Percentiles rank a stretch among this genome's conserved stretches.
Evolutionary conservation across 441 rosid species (phyloP).

Genomic region (Erodium moschatum): DNA sequence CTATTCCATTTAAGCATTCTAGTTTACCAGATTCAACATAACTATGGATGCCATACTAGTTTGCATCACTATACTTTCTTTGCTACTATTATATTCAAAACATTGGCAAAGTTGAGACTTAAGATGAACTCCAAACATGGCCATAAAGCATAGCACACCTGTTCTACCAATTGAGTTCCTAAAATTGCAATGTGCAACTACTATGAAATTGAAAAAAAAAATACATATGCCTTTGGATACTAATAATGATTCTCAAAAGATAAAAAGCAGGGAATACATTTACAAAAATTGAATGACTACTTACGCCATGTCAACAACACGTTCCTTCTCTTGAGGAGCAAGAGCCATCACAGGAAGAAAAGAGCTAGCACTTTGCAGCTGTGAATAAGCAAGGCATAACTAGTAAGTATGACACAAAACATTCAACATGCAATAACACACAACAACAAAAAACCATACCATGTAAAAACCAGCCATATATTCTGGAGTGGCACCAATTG

Average conservation of each 20-base stretch:
- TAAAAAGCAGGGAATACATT: slow-evolving; percentile 4
- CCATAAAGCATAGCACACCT: no score
- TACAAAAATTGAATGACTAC: slow-evolving; percentile 21
- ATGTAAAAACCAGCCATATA: slow-evolving; percentile 86
- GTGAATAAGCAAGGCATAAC: slow-evolving; percentile 18
- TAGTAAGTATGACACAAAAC: not conserved
- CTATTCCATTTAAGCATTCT: no score
- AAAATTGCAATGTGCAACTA: no score
- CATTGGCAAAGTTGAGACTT: no score
- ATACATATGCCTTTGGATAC: not conserved
- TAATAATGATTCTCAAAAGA: not conserved
- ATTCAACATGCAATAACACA: not conserved
- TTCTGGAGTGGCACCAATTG: slow-evolving; percentile 98
- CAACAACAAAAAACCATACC: slow-evolving; percentile 29
- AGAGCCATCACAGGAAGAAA: slow-evolving; percentile 98
- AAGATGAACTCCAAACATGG: no score
- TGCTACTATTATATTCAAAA: no score
- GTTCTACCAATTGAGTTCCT: no score
- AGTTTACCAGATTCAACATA: no score
- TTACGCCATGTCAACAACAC: slow-evolving; percentile 91
- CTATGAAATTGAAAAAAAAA: not conserved
- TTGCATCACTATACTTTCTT: no score
- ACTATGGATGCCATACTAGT: no score
- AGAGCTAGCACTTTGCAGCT: slow-evolving; percentile 96
- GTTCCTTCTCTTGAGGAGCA: slow-evolving; percentile 92